Conservation (phyloP, 768 basidiomycete species). For the Coprinopsis sp. region DNA sequence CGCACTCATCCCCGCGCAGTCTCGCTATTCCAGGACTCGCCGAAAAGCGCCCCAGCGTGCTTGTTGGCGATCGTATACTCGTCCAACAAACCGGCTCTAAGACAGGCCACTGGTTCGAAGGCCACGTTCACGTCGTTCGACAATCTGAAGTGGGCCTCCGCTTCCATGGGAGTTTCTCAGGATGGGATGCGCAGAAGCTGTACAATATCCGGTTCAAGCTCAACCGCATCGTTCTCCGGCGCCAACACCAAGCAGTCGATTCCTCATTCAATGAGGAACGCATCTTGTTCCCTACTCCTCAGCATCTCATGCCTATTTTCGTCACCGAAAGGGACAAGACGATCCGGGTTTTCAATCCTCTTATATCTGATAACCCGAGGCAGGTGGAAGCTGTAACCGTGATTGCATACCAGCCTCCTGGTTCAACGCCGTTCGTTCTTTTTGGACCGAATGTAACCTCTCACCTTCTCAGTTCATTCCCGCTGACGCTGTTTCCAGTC, state of each 20-base stretch:
- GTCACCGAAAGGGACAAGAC: constrained; percentile 13
- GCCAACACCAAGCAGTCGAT: constrained; percentile 49
- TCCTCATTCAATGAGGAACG: constrained; percentile 31
- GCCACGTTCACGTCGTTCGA: constrained; percentile 42
- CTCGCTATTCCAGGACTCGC: constrained; percentile 41
- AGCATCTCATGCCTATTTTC: too few species aligned
- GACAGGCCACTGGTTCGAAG: constrained; percentile 42
- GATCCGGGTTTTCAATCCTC: constrained; percentile 28
- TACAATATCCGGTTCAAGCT: constrained; percentile 46
- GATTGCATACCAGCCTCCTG: constrained; percentile 36
- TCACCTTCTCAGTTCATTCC: neutral
- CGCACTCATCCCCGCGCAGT: constrained; percentile 17
- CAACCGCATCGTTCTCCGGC: constrained; percentile 42
- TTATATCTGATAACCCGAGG: constrained; percentile 35
- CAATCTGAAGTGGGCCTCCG: constrained; percentile 37
- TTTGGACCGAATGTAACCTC: constrained; percentile 49
- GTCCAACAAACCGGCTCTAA: constrained; percentile 31
- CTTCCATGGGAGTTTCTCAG: constrained; percentile 35
- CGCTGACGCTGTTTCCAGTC: constrained; percentile 21
- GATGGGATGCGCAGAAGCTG: constrained; percentile 21
- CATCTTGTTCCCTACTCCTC: constrained; percentile 38
- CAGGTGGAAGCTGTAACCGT: constrained; percentile 45
- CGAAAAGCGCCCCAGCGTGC: constrained; percentile 43
- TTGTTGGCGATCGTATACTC: constrained; percentile 45
- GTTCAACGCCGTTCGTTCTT: constrained; percentile 47